Conservation (phyloP, 202 grass and related monocot species). For the Carex arenaria region DNA sequence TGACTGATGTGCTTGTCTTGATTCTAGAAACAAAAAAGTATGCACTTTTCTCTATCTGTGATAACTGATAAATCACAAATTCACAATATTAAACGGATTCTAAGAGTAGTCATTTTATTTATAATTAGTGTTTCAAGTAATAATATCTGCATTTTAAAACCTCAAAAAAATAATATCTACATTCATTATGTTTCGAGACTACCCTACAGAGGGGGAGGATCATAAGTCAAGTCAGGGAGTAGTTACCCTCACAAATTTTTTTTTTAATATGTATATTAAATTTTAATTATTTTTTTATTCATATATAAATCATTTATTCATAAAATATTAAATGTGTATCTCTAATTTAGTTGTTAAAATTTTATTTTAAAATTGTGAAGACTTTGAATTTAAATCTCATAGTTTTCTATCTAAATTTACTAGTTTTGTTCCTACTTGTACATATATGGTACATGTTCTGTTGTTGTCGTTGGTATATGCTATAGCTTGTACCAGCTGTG, state of each 20-base stretch:
- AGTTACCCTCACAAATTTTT: too few relatives aligned
- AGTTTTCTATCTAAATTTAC: too few relatives aligned
- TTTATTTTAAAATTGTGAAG: too few relatives aligned
- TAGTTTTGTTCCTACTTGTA: neutral
- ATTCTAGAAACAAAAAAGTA: neutral
- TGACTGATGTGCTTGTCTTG: neutral
- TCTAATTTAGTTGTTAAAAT: too few relatives aligned
- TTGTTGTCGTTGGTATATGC: neutral
- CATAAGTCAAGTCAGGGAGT: too few relatives aligned
- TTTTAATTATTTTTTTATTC: too few relatives aligned
- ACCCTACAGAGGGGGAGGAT: neutral
- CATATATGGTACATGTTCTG: neutral
- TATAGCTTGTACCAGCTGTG: neutral
- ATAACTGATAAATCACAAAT: neutral
- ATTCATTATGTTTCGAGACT: neutral
- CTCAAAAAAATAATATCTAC: neutral
- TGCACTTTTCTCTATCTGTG: neutral
- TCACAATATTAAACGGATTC: neutral
- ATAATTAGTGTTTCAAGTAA: neutral
- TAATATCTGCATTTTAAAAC: neutral
- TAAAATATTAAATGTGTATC: too few relatives aligned
- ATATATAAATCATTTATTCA: too few relatives aligned
- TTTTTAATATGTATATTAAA: too few relatives aligned
- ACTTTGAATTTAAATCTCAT: too few relatives aligned
- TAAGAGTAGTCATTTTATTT: neutral